Evolutionary conservation across 1,139 yeast genomes (phyloP).

Genomic region (Arxiozyma heterogenica): DNA sequence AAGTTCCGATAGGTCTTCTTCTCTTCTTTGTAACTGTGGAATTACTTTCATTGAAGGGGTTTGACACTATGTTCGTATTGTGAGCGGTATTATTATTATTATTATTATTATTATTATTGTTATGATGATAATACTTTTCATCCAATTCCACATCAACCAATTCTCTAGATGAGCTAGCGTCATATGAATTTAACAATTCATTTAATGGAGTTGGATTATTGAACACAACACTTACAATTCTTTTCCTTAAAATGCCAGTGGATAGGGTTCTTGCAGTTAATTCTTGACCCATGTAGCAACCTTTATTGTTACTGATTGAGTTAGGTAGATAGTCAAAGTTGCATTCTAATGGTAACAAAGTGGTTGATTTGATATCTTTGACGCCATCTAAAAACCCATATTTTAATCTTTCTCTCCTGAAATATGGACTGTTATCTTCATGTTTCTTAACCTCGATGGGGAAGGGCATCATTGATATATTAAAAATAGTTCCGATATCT

Average conservation of each 20-base stretch:
- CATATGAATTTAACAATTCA: constrained; percentile 6
- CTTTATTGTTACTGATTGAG: constrained; percentile 78
- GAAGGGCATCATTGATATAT: constrained; percentile 23
- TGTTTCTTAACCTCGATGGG: constrained; percentile 17
- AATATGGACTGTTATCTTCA: constrained; percentile 23
- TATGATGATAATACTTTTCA: constrained; percentile 3
- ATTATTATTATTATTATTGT: too few relatives aligned
- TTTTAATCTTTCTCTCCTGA: constrained; percentile 42
- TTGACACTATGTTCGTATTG: background rate
- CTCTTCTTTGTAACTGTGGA: constrained; percentile 21
- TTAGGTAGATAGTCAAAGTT: constrained; percentile 67
- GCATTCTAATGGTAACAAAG: constrained; percentile 72
- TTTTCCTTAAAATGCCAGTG: constrained; percentile 71
- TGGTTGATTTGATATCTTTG: constrained; percentile 36
- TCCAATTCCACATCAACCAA: constrained; percentile 12
- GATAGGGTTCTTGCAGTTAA: constrained; percentile 81
- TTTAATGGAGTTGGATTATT: constrained; percentile 7
- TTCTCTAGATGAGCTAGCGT: constrained; percentile 1
- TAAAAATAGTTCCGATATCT: constrained; percentile 29
- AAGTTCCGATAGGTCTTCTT: constrained; percentile 46
- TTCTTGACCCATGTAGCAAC: constrained; percentile 96
- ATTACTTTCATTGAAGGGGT: constrained; percentile 9
- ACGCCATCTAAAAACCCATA: constrained; percentile 63
- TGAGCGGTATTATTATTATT: background rate
- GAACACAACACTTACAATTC: constrained; percentile 67